Base-by-base conservation (phyloP, 257 asterid genomes). In the Striga asiatica region DNA sequence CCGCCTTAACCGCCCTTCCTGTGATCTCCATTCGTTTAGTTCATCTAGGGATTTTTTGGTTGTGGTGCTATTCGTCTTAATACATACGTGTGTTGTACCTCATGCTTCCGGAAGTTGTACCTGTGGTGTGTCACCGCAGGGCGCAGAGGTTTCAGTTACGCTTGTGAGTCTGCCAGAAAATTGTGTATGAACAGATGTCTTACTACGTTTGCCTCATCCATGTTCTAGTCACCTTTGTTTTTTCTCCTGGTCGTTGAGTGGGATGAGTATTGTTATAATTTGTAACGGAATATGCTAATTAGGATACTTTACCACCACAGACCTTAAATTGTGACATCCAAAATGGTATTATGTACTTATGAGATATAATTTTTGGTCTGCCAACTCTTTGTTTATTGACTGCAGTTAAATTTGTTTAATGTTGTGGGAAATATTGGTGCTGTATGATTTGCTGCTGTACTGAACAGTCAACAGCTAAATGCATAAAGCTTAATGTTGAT, bases 11-110 rank as follows among this genome's bases (percentile, higher is more conserved):
- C 50, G 13, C 38, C 43, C 8, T 45, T 35, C 42, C 42, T 35
- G 12, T 8, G 41, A 12, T 9, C 41, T 0, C 12, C 27, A 9
- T 38, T 50, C 12, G 14, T 27, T 48, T 60, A 24, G 25, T 45
- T 61, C 50, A 48, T 57, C 23, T 56, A 37, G 55, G 63, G 52
- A 8, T 50, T 23, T 18, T 61, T 8, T 9, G n/a, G n/a, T n/a
- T n/a, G n/a, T n/a, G n/a, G 24, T 56, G 25, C 48, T 16, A 41
- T 41, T 7, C 35, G 6, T 5, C 5, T 29, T 29, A 29, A 29
- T 29, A 29, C 8, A n/a, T n/a, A n/a, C n/a, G n/a, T n/a, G n/a
- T n/a, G n/a, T n/a, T n/a, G n/a, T n/a, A n/a, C n/a, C n/a, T n/a
- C n/a, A n/a, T n/a, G n/a, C n/a, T n/a, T n/a, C n/a, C n/a, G n/a